Evolutionary conservation across 345 rosid genomes (phyloP), one percentile per base, ranked within the genome.

Genomic region (Camelina neglecta): DNA sequence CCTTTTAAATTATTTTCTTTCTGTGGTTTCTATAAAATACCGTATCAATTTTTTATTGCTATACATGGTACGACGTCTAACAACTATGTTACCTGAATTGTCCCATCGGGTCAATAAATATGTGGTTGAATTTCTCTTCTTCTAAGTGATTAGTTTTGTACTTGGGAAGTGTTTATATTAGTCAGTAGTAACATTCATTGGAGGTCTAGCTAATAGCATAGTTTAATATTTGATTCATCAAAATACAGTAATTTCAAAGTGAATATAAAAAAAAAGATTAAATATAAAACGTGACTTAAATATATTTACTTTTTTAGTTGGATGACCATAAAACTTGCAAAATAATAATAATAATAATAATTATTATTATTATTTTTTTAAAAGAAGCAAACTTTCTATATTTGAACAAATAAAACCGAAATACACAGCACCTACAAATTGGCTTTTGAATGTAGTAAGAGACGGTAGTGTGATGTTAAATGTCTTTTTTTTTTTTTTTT

Each of bases 51-150:
- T 4, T 12, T 35, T 6, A 69, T 44, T 35, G 51, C 53, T 55
- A 39, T 49, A 48, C 50, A 57, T 39, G 67, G 80, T 58, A 57
- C 67, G 72, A 71, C 63, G 60, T 76, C 65, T 76, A 76, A 64
- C 75, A 63, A 70, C 71, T 76, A 76, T 61, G 75, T 55, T 70
- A 53, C 53, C 16, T 77, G 76, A 64, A 35, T 65, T 57, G 76
- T 71, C 61, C 48, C 55, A 65, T 71, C 80, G 33, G 0, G 39
- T 11, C 38, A 65, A 48, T 57, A 47, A 39, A 57, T 71, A 38
- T 23, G 54, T 47, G 39, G 55, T 71, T 10, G 38, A 8, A 26
- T n/a, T 36, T 50, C 21, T 76, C 13, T 56, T 18, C 26, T 51
- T 39, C 35, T 41, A 50, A 35, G 5, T 7, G 5, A 13, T n/a